Percentiles rank a stretch among this genome's conserved stretches.
Conservation (phyloP, 2,329 filamentous ascomycete genomes). For the Pyricularia grisea region DNA sequence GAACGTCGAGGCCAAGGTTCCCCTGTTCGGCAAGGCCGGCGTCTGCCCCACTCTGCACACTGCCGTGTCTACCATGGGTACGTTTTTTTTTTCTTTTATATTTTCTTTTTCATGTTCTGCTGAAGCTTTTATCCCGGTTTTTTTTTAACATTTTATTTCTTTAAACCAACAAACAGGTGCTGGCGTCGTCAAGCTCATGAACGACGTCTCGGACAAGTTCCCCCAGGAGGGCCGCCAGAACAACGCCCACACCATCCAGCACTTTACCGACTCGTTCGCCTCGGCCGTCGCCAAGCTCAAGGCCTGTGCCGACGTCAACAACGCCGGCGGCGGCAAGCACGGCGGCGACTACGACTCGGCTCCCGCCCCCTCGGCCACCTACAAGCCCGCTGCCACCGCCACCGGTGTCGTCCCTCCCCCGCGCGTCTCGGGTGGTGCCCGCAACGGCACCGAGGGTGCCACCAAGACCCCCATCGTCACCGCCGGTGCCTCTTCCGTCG, state of each 20-base stretch:
- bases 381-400: not conserved
- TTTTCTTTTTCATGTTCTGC: too few species aligned
- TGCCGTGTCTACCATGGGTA: not conserved
- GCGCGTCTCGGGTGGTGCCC: too few species aligned
- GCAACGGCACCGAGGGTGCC: not conserved
- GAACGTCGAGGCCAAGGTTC: not conserved
- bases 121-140: too few species aligned
- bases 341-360: not conserved
- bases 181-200: constrained; percentile 1
- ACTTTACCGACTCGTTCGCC: not conserved
- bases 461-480: constrained; percentile 1
- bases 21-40: not conserved
- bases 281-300: not conserved
- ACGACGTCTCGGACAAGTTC: constrained; percentile 4
- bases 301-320: not conserved
- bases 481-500: not conserved
- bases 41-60: not conserved
- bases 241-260: constrained; percentile 1
- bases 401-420: not conserved
- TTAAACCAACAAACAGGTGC: not conserved
- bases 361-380: not conserved
- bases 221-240: not conserved
- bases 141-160: too few species aligned
- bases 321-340: not conserved
- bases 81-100: not conserved